Base-by-base conservation (phyloP, 1,284 basidiomycete genomes). In the Pholiota adiposa region DNA sequence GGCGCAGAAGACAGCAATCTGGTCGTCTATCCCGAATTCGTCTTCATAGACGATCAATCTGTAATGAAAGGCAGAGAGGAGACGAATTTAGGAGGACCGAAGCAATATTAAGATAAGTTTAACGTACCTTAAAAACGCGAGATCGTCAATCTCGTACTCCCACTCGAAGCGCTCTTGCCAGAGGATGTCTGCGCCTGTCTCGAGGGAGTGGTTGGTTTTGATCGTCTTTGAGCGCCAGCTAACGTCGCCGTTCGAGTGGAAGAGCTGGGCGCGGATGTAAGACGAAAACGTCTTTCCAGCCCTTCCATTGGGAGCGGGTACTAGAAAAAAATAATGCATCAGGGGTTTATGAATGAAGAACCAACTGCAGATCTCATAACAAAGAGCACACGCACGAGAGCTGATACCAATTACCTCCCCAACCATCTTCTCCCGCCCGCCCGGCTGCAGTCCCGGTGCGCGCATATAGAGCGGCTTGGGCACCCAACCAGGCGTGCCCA, bases 401-500 rank as follows among this genome's bases (percentile, higher is more conserved):
- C 80, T 83, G 5, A 80, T 66, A n/a, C 83, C 84, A 25, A 79
- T 66, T 19, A 86, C 68, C 40, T 78, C 75, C 5, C 71, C 75
- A 19, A 65, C 52, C 71, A 64, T 67, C 58, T 66, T 63, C 64
- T 62, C 67, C 52, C 48, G 23, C 49, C 54, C 51, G 31, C 52
- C 58, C 9, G 53, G 29, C 25, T 36, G 38, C 31, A 18, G 11
- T 12, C 14, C 51, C 29, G 58, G 43, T n/a, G 49, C 55, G 36
- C 71, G 64, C 68, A 75, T 71, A 46, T 63, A 73, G 53, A 60
- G 67, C 29, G 72, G 86, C 64, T 86, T 87, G 44, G 79, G 70
- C 0, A 85, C 81, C 80, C 82, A 89, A 0, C 87, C 87, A 3
- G 73, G 69, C 1, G 79, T 83, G 0, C 83, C 87, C 0, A 78